phyloP scores from a whole-genome alignment of 192 early-diverging fungal genomes.

The Powellomyces hirtus region DNA sequence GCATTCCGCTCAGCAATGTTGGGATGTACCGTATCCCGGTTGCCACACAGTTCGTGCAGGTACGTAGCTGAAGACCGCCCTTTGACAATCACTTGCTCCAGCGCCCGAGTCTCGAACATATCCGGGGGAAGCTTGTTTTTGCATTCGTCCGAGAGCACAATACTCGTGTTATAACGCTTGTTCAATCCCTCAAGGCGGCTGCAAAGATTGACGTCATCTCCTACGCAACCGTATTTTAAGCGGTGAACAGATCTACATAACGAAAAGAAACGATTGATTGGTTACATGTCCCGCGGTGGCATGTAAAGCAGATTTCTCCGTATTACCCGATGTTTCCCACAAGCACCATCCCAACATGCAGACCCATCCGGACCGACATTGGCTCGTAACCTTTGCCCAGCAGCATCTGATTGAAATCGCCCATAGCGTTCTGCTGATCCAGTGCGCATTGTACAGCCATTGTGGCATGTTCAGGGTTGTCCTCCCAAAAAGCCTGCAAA shows the following conservation, averaged over 20 bases:
- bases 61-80: neutral
- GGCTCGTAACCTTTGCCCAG: neutral
- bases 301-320: too few species aligned
- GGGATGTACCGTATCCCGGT: neutral
- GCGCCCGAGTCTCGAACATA: neutral
- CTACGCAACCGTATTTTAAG: slow-evolving; percentile 5
- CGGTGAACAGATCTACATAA: slow-evolving; percentile 1
- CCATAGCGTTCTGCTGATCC: neutral
- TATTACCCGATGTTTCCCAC: slow-evolving; percentile 6
- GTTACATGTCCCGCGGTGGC: too few species aligned
- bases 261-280: too few species aligned
- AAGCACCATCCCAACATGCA: slow-evolving; percentile 3
- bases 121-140: neutral
- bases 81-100: slow-evolving; percentile 9
- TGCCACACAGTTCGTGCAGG: slow-evolving; percentile 4
- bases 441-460: neutral
- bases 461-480: neutral
- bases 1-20: neutral
- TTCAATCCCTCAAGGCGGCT: slow-evolving; percentile 1
- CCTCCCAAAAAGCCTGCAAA: slow-evolving; percentile 1
- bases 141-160: neutral
- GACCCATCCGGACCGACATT: slow-evolving; percentile 1
- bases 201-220: slow-evolving; percentile 1
- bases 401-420: neutral
- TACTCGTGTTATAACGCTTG: slow-evolving; percentile 6